phyloP scores from a whole-genome alignment of 2,329 filamentous ascomycete species.

The Phaeophleospora eucalypticola region DNA sequence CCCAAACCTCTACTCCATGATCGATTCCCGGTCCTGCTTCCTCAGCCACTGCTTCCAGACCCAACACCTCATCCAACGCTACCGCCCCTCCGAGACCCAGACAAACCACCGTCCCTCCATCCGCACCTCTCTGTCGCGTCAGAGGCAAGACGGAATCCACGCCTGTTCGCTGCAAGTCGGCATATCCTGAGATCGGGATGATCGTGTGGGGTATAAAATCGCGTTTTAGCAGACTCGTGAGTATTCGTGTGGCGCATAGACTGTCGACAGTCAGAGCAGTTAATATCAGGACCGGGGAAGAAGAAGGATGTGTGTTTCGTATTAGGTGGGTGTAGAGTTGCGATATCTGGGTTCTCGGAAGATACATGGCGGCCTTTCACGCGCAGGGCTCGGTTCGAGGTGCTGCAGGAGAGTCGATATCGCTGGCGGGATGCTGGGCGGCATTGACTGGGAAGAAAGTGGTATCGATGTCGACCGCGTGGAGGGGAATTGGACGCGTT shows the following conservation, averaged over 20 bases:
- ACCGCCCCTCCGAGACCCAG: slow-evolving; percentile 89
- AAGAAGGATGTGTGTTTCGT: slow-evolving; percentile 80
- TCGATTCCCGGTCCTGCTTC: slow-evolving; percentile 49
- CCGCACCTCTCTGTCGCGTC: slow-evolving; percentile 79
- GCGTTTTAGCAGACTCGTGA: slow-evolving; percentile 88
- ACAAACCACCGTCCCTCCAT: slow-evolving; percentile 84
- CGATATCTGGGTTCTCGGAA: slow-evolving; percentile 81
- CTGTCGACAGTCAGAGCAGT: slow-evolving; percentile 93
- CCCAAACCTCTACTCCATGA: slow-evolving; percentile 92
- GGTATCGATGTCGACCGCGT: not conserved
- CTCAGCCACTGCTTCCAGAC: slow-evolving; percentile 59
- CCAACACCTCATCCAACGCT: slow-evolving; percentile 75
- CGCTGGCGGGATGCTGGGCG: not conserved
- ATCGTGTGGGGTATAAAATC: slow-evolving; percentile 98
- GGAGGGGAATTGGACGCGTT: not conserved
- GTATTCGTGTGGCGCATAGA: slow-evolving; percentile 89
- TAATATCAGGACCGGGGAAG: slow-evolving; percentile 84
- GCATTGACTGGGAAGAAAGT: not conserved
- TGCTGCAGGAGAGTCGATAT: not conserved
- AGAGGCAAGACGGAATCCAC: slow-evolving; percentile 76
- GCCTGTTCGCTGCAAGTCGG: slow-evolving; percentile 76
- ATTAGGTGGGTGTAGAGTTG: slow-evolving; percentile 89
- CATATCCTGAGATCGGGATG: slow-evolving; percentile 88
- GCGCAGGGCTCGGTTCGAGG: not conserved
- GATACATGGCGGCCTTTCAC: slow-evolving; percentile 66